Base-by-base conservation (phyloP, 306 rosid species). In the Vigna unguiculata region DNA sequence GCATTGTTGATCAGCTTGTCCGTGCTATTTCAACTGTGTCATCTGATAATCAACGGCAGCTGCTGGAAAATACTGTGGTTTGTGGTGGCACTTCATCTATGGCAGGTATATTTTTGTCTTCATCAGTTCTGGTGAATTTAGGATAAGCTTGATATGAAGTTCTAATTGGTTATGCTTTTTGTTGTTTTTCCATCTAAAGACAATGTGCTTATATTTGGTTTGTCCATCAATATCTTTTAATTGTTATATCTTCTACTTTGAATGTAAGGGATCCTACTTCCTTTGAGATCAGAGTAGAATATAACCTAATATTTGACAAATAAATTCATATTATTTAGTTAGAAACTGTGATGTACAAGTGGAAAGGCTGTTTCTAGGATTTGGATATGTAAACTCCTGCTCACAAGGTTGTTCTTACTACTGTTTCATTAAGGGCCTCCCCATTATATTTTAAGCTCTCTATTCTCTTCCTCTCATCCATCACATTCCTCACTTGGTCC, bases 1-100 rank as follows among this genome's bases (percentile, higher is more conserved):
- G 98, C 69, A 90, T 93, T 82, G 98, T 93, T 59, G 98, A 93
- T 83, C 98, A 91, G 87, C 98, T 93, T 79, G 96, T 91, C 71
- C 97, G 90, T 82, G 82, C 89, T 83, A 90, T 94, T 85, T 89
- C 97, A 83, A 87, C 89, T 17, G 95, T 94, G 45, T 90, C 97
- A 21, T 92, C 98, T 32, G 98, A 94, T 83, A 91, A 91, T 85
- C 98, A 91, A 65, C 84, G 96, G 45, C 98, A 94, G 47, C 88
- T 94, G 74, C 88, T 94, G 53, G 98, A 94, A 84, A 94, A 94
- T 63, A 91, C 98, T 1, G 96, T 94, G 65, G 88, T 94, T 61
- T 94, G 96, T 80, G 97, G 98, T 79, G 96, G 91, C 74, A 89
- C 98, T 55, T 83, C 95, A 80, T 84, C 93, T 46, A 94, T 91